phyloP scores from a whole-genome alignment of 2,329 filamentous ascomycete genomes.

The Phialophora macrospora region DNA sequence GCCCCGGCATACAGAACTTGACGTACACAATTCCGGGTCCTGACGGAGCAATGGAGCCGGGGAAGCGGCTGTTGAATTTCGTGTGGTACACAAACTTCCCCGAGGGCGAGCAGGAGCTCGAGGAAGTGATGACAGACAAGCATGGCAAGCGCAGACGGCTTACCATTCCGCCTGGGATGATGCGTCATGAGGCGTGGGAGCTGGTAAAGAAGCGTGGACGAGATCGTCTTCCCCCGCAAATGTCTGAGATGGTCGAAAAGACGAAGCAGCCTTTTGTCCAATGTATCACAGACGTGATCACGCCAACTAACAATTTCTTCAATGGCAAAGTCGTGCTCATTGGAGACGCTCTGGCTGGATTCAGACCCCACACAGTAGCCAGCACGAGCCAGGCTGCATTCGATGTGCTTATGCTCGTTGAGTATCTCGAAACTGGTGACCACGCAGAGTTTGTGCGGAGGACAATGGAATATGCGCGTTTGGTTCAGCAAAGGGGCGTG shows the following conservation, averaged over 20 bases:
- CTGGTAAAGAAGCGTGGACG: slow-evolving; percentile 37
- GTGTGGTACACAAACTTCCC: slow-evolving; percentile 41
- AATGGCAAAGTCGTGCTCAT: slow-evolving; percentile 41
- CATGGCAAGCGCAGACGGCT: slow-evolving; percentile 39
- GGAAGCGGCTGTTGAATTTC: slow-evolving; percentile 40
- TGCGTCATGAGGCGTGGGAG: slow-evolving; percentile 41
- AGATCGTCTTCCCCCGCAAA: slow-evolving; percentile 35
- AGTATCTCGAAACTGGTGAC: slow-evolving; percentile 36
- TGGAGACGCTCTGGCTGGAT: slow-evolving; percentile 41
- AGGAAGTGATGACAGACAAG: slow-evolving; percentile 42
- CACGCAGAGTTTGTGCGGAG: slow-evolving; percentile 37
- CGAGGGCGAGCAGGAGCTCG: slow-evolving; percentile 32
- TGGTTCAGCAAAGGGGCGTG: slow-evolving; percentile 29
- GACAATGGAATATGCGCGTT: slow-evolving; percentile 33
- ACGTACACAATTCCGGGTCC: slow-evolving; percentile 42
- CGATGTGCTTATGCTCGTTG: slow-evolving; percentile 37
- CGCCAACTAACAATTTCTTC: slow-evolving; percentile 37
- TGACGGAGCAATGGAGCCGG: slow-evolving; percentile 38
- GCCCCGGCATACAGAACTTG: slow-evolving; percentile 31
- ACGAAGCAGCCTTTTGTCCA: slow-evolving; percentile 42
- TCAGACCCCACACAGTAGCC: slow-evolving; percentile 40
- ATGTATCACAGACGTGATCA: slow-evolving; percentile 38
- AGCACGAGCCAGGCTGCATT: slow-evolving; percentile 42
- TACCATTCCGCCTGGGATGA: slow-evolving; percentile 41
- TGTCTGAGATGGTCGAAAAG: slow-evolving; percentile 39